phyloP scores from a whole-genome alignment of 345 rosid species.

The Pugionium dolabratum region DNA sequence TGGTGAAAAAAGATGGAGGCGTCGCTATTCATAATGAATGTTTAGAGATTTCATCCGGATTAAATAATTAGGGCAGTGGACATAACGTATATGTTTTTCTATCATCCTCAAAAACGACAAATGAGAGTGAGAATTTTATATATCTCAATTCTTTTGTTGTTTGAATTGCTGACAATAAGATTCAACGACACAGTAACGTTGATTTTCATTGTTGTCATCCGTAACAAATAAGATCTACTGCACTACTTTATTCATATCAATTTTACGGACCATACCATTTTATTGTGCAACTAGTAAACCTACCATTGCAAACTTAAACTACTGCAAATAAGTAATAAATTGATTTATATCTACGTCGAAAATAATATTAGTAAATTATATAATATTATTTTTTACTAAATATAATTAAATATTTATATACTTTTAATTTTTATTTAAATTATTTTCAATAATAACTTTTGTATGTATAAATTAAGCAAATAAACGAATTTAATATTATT shows the following conservation, averaged over 20 bases:
- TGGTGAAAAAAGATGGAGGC: no score
- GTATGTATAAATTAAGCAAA: no score
- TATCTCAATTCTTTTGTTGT: background rate
- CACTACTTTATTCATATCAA: constrained; percentile 3
- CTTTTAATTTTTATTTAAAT: no score
- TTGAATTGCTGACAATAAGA: constrained; percentile 1
- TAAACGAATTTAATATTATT: no score
- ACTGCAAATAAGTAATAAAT: background rate
- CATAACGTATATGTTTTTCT: constrained; percentile 2
- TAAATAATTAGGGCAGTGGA: background rate
- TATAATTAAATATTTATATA: no score
- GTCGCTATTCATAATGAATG: no score
- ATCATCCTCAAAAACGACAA: constrained; percentile 7
- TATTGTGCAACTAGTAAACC: constrained; percentile 8
- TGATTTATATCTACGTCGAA: background rate
- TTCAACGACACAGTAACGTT: background rate
- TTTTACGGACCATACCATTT: constrained; percentile 9
- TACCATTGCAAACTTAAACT: background rate
- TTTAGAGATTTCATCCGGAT: background rate
- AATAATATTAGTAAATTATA: no score
- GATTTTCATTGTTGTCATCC: background rate
- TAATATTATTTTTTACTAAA: no score
- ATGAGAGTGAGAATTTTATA: background rate
- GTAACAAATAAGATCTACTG: background rate
- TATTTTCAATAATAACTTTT: no score